Base-by-base conservation (phyloP, 192 early-diverging fungal species). In the Coemansia sp. region DNA sequence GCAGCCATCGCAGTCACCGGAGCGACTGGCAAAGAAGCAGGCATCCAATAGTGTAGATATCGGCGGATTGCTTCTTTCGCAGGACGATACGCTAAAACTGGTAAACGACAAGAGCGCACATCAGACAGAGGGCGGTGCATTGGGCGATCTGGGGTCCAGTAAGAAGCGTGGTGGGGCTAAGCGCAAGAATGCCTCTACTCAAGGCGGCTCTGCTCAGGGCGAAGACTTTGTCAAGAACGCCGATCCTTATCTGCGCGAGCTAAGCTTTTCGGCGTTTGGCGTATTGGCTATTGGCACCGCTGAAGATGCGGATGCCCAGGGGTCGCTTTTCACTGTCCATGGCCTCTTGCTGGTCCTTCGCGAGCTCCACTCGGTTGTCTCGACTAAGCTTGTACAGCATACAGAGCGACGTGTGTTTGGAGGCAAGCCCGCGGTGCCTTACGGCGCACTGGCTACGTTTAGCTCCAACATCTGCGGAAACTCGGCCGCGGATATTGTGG, bases 211-310 rank as follows among this genome's bases (percentile, higher is more conserved):
- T 1, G 26, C 42, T 15, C 22, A 19, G 0, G 18, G 11, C 4
- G 59, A 74, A 1, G 50, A 61, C 10, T 58, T 61, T 30, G 46
- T 55, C 7, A 61, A 47, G 23, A 9, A 35, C 4, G 50, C 59
- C 30, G 36, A 44, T 11, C 46, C 30, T 13, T 66, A 54, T 30
- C 35, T 74, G 25, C 71, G 71, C 17, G 71, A 74, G 52, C 64
- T 74, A 10, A 67, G 52, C 46, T 52, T 74, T 25, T 58, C 64
- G 2, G 71, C 71, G 3, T 74, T 63, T n/a, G 37, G 41, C 26
- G 37, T 74, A 2, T 33, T 74, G 2, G 11, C 9, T 20, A 30
- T 58, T 15, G 38, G n/a, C 29, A 39, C 20, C 23, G 28, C 23
- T 15, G 38, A 40, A 26, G 29, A 11, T 11, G 6, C 15, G 14